phyloP scores from a whole-genome alignment of 2,329 filamentous ascomycete genomes.

The Rugonectria rugulosa region DNA sequence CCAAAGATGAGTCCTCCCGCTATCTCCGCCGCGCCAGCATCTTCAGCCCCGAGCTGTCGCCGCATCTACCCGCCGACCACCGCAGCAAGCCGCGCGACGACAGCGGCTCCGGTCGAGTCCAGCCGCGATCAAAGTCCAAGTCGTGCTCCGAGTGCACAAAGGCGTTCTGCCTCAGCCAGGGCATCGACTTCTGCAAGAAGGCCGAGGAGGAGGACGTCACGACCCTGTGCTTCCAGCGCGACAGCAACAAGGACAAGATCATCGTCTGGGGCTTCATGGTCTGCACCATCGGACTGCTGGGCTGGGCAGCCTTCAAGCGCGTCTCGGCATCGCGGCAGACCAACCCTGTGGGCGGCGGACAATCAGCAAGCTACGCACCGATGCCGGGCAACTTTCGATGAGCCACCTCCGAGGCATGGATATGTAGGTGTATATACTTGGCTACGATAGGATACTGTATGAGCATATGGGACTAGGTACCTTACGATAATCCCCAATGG shows the following conservation, averaged over 20 bases:
- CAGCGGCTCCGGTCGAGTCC: conserved; percentile 7
- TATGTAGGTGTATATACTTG: neutral
- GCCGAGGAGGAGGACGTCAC: conserved; percentile 68
- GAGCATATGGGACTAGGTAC: conserved; percentile 1
- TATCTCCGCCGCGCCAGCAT: conserved; percentile 32
- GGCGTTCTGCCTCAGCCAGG: conserved; percentile 67
- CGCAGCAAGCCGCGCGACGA: conserved; percentile 11
- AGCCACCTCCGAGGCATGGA: no score
- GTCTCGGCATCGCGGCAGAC: conserved; percentile 51
- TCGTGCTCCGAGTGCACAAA: conserved; percentile 70
- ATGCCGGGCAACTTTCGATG: conserved; percentile 37
- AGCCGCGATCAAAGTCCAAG: conserved; percentile 49
- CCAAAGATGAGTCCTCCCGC: conserved; percentile 46
- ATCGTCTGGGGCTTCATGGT: conserved; percentile 72
- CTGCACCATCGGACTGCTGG: conserved; percentile 64
- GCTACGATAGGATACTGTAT: neutral
- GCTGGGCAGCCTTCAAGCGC: conserved; percentile 64
- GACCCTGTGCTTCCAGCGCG: conserved; percentile 71
- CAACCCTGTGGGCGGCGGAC: conserved; percentile 40
- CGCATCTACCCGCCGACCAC: conserved; percentile 23
- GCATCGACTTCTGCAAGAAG: conserved; percentile 69
- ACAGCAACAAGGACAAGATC: conserved; percentile 71
- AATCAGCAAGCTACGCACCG: conserved; percentile 41
- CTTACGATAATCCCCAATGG: no score
- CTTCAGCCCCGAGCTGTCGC: conserved; percentile 29